Conservation (phyloP, 192 early-diverging fungal species). For the Lobosporangium transversale region DNA sequence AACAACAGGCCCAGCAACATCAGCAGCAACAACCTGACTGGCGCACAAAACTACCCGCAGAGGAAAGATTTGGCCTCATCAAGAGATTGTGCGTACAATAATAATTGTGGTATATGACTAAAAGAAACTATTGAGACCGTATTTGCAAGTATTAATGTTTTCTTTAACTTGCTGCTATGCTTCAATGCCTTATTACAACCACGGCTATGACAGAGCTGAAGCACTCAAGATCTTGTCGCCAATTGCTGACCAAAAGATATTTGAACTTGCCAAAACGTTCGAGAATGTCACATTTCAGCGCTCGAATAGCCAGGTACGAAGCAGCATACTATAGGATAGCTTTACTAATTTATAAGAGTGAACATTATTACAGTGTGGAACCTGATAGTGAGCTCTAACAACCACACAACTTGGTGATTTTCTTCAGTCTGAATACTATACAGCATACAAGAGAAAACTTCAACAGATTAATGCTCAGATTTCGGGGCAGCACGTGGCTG, state of each 20-base stretch:
- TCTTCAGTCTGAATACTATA: conserved; percentile 32
- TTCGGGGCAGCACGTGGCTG: conserved; percentile 18
- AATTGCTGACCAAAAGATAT: conserved; percentile 36
- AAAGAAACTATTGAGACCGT: too few species aligned
- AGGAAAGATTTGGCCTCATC: conserved; percentile 32
- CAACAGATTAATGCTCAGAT: conserved; percentile 39
- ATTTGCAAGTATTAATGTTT: too few species aligned
- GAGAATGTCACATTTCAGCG: conserved; percentile 44
- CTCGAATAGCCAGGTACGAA: conserved; percentile 27
- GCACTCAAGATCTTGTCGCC: conserved; percentile 34
- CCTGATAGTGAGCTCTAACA: neutral
- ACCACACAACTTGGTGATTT: neutral
- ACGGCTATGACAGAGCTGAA: too few species aligned
- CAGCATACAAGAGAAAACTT: conserved; percentile 29
- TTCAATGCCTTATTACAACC: neutral
- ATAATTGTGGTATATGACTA: too few species aligned
- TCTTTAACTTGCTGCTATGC: too few species aligned
- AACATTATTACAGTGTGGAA: too few species aligned
- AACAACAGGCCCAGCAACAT: conserved; percentile 17
- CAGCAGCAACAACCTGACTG: conserved; percentile 13
- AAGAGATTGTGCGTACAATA: conserved; percentile 35
- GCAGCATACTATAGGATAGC: too few species aligned
- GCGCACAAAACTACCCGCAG: conserved; percentile 13
- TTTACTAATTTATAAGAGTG: too few species aligned
- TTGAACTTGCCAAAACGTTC: conserved; percentile 45